phyloP scores from a whole-genome alignment of 805 yeast species.

The Saccharomycopsis sp. region DNA sequence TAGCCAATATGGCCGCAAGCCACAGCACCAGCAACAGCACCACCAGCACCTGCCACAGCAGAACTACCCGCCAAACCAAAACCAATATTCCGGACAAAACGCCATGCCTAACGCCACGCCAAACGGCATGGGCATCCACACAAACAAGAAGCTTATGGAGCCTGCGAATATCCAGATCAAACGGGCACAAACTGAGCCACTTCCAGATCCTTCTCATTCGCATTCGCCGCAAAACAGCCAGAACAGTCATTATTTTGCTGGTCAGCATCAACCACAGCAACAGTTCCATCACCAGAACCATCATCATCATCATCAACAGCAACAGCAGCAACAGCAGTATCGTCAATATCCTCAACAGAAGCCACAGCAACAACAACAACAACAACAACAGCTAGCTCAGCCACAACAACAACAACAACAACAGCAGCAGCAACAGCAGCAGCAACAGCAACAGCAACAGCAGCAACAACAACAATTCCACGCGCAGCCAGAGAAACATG shows the following conservation, averaged over 20 bases:
- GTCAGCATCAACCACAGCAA: background rate
- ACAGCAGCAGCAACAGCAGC: slow-evolving; percentile 8
- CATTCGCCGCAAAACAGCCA: background rate
- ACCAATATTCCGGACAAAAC: background rate
- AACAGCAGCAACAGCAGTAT: too few species aligned
- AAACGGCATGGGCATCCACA: background rate
- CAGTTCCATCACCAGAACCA: slow-evolving; percentile 7
- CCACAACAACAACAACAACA: background rate
- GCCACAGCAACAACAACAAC: background rate
- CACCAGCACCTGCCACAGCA: slow-evolving; percentile 11
- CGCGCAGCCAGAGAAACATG: background rate
- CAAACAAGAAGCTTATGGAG: background rate
- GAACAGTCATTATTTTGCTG: background rate
- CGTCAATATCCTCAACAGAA: background rate
- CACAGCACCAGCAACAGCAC: slow-evolving; percentile 25
- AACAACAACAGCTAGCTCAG: slow-evolving; percentile 1
- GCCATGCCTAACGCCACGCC: background rate
- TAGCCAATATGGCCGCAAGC: slow-evolving; percentile 24
- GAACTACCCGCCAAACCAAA: slow-evolving; percentile 6
- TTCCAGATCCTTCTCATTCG: background rate
- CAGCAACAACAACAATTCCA: slow-evolving; percentile 2
- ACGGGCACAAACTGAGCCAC: background rate
- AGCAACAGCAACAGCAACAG: slow-evolving; percentile 17
- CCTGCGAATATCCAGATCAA: background rate
- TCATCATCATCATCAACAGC: slow-evolving; percentile 14